Base-by-base conservation (phyloP, 2,329 filamentous ascomycete species). In the Domatiomyces globalis region DNA sequence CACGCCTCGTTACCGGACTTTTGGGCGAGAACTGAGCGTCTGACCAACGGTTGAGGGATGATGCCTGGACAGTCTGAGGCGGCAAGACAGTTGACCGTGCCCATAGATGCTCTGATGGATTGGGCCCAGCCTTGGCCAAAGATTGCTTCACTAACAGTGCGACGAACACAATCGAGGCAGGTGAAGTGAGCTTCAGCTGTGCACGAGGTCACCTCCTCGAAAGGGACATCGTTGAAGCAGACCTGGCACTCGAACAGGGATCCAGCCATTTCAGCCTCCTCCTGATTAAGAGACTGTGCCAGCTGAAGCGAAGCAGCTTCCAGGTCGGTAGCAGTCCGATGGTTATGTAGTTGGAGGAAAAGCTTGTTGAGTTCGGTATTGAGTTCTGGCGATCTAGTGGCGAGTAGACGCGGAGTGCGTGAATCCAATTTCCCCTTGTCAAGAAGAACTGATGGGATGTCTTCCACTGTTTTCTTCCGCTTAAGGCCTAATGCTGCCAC, bases 81-180 rank as follows among this genome's bases (percentile, higher is more conserved):
- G 1, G 89, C 87, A n/a, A 94, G 77, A 64, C 92, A 96, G 54
- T 79, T 80, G 50, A 96, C 73, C 0, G 87, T 88, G 39, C 85
- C 85, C 39, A 75, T 79, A 53, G 81, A 75, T 25, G 79, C 68
- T 63, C 92, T 78, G 60, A 95, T 83, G 61, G 80, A 92, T 53
- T 84, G 81, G 48, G 80, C 78, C 87, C 90, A 95, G 49, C 87
- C 87, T 66, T 96, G 92, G 0, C 92, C 92, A 64, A 94, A 96
- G 0, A 96, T 72, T 1, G 89, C 88, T 65, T 96, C 90, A 48
- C 83, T 84, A 53, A 90, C 77, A 9, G 88, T 83, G 57, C 84
- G 80, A 56, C 83, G 83, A 48, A 96, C 82, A 66, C 92, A 96
- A 45, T 79, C 78, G 67, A 89, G 67, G 56, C 72, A 74, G 36